Conservation (phyloP, 257 asterid genomes). For the Penstemon newberryi region DNA sequence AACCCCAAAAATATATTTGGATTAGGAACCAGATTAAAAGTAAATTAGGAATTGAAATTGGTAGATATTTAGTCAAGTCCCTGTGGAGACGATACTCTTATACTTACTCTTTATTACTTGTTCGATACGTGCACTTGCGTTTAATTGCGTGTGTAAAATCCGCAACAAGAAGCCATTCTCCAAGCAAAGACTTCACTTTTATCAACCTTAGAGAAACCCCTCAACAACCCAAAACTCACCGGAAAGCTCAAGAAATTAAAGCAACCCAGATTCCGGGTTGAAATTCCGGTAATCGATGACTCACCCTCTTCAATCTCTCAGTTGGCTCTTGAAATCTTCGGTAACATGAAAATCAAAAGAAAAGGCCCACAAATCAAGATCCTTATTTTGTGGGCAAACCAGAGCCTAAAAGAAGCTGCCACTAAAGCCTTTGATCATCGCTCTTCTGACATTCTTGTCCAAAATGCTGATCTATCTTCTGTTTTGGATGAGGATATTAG, state of each 20-base stretch:
- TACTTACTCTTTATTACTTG: too few species aligned
- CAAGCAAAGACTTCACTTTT: slow-evolving; percentile 77
- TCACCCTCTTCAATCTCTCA: slow-evolving; percentile 59
- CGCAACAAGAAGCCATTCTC: slow-evolving; percentile 74
- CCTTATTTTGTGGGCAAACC: slow-evolving; percentile 60
- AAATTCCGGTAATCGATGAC: slow-evolving; percentile 78
- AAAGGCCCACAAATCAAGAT: slow-evolving; percentile 56
- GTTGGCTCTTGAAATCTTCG: slow-evolving; percentile 68
- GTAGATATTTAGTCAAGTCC: too few species aligned
- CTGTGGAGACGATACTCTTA: too few species aligned
- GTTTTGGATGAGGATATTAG: slow-evolving; percentile 42
- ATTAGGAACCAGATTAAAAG: too few species aligned
- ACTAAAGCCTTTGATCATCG: slow-evolving; percentile 45
- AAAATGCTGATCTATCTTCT: slow-evolving; percentile 49
- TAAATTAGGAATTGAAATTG: too few species aligned
- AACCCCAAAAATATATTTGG: too few species aligned
- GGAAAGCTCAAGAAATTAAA: slow-evolving; percentile 76
- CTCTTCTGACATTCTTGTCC: slow-evolving; percentile 42
- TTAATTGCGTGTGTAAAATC: too few species aligned
- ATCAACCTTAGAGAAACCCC: slow-evolving; percentile 71
- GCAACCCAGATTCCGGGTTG: slow-evolving; percentile 83
- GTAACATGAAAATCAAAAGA: slow-evolving; percentile 57
- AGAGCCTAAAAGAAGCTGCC: slow-evolving; percentile 50
- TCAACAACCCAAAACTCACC: slow-evolving; percentile 74
- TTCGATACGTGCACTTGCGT: too few species aligned